Evolutionary conservation across 805 yeast species (phyloP).

Genomic region (Metschnikowia matae): DNA sequence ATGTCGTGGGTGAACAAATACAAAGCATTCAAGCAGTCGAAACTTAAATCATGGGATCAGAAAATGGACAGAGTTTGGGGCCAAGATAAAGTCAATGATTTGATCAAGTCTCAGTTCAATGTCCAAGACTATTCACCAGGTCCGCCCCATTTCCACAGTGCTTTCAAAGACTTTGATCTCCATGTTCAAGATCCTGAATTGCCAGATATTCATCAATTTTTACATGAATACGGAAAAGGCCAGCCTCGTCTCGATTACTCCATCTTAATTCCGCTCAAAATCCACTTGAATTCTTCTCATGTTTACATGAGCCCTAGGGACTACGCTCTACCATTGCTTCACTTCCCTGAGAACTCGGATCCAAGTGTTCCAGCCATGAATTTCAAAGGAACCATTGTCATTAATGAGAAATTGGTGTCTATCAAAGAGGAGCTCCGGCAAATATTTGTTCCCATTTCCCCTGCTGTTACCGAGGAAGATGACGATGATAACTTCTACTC

Average conservation of each 20-base stretch:
- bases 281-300: slow-evolving; percentile 29
- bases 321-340: slow-evolving; percentile 45
- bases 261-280: slow-evolving; percentile 47
- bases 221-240: slow-evolving; percentile 38
- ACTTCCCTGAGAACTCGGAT: slow-evolving; percentile 39
- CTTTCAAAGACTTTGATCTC: slow-evolving; percentile 30
- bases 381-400: slow-evolving; percentile 44
- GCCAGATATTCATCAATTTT: slow-evolving; percentile 35
- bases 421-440: slow-evolving; percentile 43
- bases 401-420: slow-evolving; percentile 52
- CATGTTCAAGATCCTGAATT: slow-evolving; percentile 24
- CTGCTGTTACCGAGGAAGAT: slow-evolving; percentile 30
- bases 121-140: slow-evolving; percentile 34
- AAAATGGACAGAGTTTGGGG: slow-evolving; percentile 32
- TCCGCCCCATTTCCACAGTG: slow-evolving; percentile 28
- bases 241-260: slow-evolving; percentile 56
- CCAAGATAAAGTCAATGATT: slow-evolving; percentile 26
- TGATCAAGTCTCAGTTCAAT: slow-evolving; percentile 30
- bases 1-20: slow-evolving; percentile 34
- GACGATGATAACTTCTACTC: slow-evolving; percentile 50
- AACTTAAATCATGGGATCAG: slow-evolving; percentile 24
- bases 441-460: slow-evolving; percentile 56
- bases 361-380: slow-evolving; percentile 25
- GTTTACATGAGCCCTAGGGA: slow-evolving; percentile 21
- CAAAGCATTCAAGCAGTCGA: slow-evolving; percentile 22